A percentile compares a stretch with the other conserved stretches of the same genome.
Conservation (phyloP, 306 rosid genomes). For the Echinosophora koreensis region DNA sequence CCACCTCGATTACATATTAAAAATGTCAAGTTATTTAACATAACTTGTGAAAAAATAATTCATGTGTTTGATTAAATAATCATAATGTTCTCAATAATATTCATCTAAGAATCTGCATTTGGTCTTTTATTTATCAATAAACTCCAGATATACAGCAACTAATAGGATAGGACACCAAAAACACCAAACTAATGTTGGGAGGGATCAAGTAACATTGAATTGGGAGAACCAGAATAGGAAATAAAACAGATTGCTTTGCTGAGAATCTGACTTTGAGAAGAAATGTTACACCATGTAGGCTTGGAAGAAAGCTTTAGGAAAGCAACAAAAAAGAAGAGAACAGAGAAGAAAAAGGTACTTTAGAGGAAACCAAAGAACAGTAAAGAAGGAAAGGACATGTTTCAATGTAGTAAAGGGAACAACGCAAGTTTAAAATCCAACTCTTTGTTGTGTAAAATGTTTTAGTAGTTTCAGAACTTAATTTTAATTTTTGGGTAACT, state of each 20-base stretch:
- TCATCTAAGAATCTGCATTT: constrained; percentile 17
- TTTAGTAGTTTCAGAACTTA: constrained; percentile 21
- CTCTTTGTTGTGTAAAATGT: constrained; percentile 6
- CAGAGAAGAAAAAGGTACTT: neutral
- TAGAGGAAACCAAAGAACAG: neutral
- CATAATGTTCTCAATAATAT: neutral
- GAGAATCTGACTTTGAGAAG: neutral
- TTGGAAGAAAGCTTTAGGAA: constrained; percentile 32
- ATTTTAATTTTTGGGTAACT: constrained; percentile 16
- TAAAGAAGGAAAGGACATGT: neutral
- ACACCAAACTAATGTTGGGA: neutral
- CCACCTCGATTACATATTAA: constrained; percentile 2
- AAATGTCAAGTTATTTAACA: constrained; percentile 28
- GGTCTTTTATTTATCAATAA: constrained; percentile 22
- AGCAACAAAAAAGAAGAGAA: neutral
- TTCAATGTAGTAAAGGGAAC: neutral
- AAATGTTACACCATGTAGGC: neutral
- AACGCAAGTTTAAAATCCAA: constrained; percentile 23
- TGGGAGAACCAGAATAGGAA: constrained; percentile 18
- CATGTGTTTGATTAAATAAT: constrained; percentile 2
- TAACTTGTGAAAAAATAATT: constrained; percentile 2
- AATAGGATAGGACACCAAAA: neutral
- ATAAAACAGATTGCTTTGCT: constrained; percentile 4
- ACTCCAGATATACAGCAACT: neutral
- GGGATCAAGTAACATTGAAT: neutral